Evolutionary conservation across 352 stramenopile genomes (phyloP), one percentile per base, ranked within the genome.

Genomic region (Pythium dissotocum): DNA sequence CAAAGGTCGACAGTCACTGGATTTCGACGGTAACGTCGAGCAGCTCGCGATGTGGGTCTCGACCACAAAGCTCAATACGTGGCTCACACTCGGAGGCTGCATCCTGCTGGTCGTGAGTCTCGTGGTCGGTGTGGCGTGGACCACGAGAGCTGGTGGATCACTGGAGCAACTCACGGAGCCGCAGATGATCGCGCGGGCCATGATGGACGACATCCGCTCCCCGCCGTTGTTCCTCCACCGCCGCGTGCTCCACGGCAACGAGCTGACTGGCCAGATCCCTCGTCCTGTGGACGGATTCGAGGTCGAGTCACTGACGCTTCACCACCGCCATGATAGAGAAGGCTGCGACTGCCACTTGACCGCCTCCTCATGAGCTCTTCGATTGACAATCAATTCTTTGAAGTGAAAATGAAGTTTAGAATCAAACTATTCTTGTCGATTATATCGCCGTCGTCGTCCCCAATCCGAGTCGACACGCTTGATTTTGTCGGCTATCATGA

Each of bases 1-100:
- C 1, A 10, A 54, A 16, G 49, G 24, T 1, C 53, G 24, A 5
- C 1, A 54, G 8, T 48, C 49, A 36, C 61, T 67, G 33, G 52
- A 67, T n/a, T 67, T 67, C 49, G 49, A 42, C n/a, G 21, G 49
- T 14, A 67, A 67, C 36, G n/a, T 61, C 14, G 18, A 67, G 36
- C n/a, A 21, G 7, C 36, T 67, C 14, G 61, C 61, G 6, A 24
- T 69, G 21, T 63, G 56, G 32, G 33, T 59, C 26, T 69, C 63
- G 18, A 58, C 63, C 21, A 54, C 63, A 3, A 44, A 69, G 21
- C 54, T 48, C 28, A 69, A 69, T 44, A 40, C 55, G 42, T 63
- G 42, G 54, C 55, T 69, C 16, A 63, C 63, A 1, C 7, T 63
- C 9, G 63, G 42, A 14, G 63, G 63, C 18, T 69, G 63, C 21